These are phyloP conservation scores for Geotrichum candidum DNA, from an alignment of 1,139 yeast genomes.

Conservation along the genomic window DNA sequence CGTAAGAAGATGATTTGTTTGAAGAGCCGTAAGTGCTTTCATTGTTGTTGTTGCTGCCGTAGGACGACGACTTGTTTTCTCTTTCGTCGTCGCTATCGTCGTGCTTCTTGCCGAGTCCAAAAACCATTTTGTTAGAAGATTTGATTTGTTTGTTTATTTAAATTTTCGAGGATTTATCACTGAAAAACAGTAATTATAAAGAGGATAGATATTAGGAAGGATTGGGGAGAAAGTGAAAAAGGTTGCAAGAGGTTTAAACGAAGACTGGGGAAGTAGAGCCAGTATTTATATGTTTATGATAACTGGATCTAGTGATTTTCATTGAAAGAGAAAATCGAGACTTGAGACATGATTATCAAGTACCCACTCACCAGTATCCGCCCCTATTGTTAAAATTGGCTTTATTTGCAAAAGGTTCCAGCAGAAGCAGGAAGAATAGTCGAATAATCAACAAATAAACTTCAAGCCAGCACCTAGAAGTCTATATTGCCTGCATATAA, in stretches of 20 bases:
- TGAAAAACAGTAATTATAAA: too few species aligned
- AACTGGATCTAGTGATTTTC: background rate
- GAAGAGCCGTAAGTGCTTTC: slow-evolving; percentile 18
- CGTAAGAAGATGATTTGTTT: background rate
- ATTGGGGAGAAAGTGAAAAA: background rate
- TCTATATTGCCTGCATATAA: too few species aligned
- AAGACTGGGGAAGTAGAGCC: background rate
- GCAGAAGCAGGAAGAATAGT: background rate
- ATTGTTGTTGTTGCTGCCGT: slow-evolving; percentile 19
- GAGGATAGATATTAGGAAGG: background rate
- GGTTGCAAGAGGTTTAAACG: background rate
- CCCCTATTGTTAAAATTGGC: background rate
- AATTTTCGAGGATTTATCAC: background rate
- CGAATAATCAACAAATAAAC: background rate
- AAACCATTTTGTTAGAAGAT: background rate
- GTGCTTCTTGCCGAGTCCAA: slow-evolving; percentile 1
- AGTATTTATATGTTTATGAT: background rate
- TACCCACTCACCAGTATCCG: background rate
- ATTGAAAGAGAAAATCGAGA: background rate
- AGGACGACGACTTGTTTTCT: background rate
- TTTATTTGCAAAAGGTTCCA: too few species aligned
- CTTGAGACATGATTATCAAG: background rate
- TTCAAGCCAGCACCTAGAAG: too few species aligned
- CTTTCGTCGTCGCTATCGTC: slow-evolving; percentile 17
- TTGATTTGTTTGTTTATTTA: background rate